Evolutionary conservation across 1,284 basidiomycete genomes (phyloP), one percentile per base, ranked within the genome.

Genomic region (Athelia psychrophila): DNA sequence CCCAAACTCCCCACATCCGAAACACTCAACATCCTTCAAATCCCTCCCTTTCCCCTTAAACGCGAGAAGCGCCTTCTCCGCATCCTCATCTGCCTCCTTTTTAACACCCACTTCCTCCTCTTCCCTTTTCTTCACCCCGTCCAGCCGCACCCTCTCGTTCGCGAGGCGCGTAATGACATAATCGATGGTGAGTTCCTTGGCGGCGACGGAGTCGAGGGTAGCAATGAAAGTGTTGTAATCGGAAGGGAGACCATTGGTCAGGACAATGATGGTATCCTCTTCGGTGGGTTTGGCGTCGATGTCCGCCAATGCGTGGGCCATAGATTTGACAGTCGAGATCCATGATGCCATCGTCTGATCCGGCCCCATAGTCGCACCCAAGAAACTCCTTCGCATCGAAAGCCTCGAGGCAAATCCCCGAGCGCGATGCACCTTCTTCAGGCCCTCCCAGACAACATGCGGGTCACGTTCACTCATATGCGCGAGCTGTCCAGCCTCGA

Each of bases 401-500:
- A 70, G 49, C 27, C 60, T 54, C 4, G 64, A 67, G 2, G 60
- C 65, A 51, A 71, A 68, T 3, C 68, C 64, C 16, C 54, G 59
- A 4, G 65, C 61, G 33, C 53, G 59, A 52, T 73, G 68, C 20
- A 72, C 58, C 4, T 36, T 42, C 24, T 56, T 46, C n/a, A 72
- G 55, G 8, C 53, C 57, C 10, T 52, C 10, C 71, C 70, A 73
- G 45, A 73, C 56, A 20, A 61, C 58, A 23, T 53, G 23, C 1
- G 65, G 59, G 51, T 67, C 62, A 1, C 38, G 25, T 13, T 47
- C 50, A 9, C 44, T 47, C 56, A 65, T 62, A 54, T 73, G 69
- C 12, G 60, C 49, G 15, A 72, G 58, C 54, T 73, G 70, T 20
- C 56, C 52, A 35, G 51, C 55, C n/a, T 71, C 64, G 27, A 72